Evolutionary conservation across 805 yeast species (phyloP).

Genomic region (Candida montana): DNA sequence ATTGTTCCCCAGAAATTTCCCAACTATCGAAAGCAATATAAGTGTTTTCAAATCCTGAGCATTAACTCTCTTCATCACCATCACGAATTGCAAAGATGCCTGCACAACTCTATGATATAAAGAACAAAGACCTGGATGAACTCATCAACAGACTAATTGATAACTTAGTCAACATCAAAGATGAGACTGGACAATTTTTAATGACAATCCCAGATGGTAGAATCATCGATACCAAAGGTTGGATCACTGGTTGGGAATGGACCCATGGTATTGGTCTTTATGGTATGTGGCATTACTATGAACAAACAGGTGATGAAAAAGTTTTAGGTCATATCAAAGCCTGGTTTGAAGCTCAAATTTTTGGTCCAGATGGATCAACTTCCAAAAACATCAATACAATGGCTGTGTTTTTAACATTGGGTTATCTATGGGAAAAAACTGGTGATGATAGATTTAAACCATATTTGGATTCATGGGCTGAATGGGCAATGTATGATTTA

Average conservation of each 20-base stretch:
- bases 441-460: slow-evolving; percentile 8
- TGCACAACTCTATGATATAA: slow-evolving; percentile 7
- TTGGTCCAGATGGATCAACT: slow-evolving; percentile 13
- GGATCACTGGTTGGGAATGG: slow-evolving; percentile 17
- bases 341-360: slow-evolving; percentile 12
- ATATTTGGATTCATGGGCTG: slow-evolving; percentile 12
- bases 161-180: slow-evolving; percentile 10
- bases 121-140: slow-evolving; percentile 7
- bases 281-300: slow-evolving; percentile 14
- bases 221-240: slow-evolving; percentile 13
- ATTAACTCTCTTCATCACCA: background rate
- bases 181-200: slow-evolving; percentile 10
- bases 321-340: slow-evolving; percentile 7
- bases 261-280: slow-evolving; percentile 14
- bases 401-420: slow-evolving; percentile 11
- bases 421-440: slow-evolving; percentile 6
- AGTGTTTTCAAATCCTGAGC: background rate
- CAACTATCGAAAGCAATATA: background rate
- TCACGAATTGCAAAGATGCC: slow-evolving; percentile 5
- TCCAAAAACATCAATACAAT: slow-evolving; percentile 12
- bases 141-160: slow-evolving; percentile 8
- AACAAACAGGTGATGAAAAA: slow-evolving; percentile 2
- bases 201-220: slow-evolving; percentile 14
- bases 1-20: background rate
- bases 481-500: slow-evolving; percentile 12